phyloP scores from a whole-genome alignment of 768 basidiomycete genomes.

The Filobasidium wieringae region DNA sequence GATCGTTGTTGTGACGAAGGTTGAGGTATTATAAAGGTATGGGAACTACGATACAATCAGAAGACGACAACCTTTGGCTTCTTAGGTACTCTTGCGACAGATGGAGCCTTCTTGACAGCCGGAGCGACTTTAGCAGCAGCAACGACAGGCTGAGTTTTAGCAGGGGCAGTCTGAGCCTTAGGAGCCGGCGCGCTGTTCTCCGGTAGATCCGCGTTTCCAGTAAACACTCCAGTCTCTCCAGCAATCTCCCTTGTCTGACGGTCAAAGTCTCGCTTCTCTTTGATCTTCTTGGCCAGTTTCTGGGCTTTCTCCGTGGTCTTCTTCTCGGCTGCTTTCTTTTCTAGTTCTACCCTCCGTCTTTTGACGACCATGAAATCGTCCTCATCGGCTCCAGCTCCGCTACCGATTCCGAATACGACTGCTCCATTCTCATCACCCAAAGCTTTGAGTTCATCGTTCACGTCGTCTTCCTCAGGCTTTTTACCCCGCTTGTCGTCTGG shows the following conservation, averaged over 20 bases:
- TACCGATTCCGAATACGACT: constrained; percentile 39
- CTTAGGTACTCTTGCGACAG: neutral
- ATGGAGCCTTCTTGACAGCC: neutral
- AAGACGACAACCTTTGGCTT: constrained; percentile 11
- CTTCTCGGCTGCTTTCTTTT: constrained; percentile 45
- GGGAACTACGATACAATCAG: too few species aligned
- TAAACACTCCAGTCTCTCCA: neutral
- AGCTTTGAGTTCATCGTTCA: neutral
- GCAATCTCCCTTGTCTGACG: constrained; percentile 5
- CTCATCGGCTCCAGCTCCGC: constrained; percentile 70
- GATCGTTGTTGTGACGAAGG: too few species aligned
- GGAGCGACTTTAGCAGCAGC: neutral
- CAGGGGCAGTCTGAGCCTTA: neutral
- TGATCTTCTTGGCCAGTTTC: constrained; percentile 9
- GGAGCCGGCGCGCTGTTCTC: neutral
- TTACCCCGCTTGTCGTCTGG: constrained; percentile 29
- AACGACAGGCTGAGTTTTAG: neutral
- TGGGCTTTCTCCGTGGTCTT: constrained; percentile 34
- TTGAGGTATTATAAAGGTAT: too few species aligned
- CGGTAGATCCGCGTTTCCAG: neutral
- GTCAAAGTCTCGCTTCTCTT: constrained; percentile 5
- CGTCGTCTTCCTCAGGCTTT: neutral
- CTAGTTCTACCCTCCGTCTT: constrained; percentile 52
- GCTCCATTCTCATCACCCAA: constrained; percentile 28
- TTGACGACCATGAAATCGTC: constrained; percentile 84